Base-by-base conservation (phyloP, 1,284 basidiomycete species). In the Trichosporon sp. region DNA sequence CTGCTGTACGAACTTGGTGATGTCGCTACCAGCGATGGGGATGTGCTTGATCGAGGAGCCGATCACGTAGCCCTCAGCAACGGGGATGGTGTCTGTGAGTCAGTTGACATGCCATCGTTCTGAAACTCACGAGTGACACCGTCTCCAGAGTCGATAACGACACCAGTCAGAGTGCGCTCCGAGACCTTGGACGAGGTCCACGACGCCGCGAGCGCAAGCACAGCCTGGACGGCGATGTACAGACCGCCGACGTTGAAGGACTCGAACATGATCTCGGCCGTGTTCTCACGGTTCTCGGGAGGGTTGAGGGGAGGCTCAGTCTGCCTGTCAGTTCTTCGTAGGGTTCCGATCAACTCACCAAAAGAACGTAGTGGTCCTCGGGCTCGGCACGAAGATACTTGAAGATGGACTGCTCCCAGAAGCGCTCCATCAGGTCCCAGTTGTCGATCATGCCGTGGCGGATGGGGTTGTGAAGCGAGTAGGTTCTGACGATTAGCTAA, bases 351-450 rank as follows among this genome's bases (percentile, higher is more conserved):
- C 31, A 14, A 88, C 92, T 82, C 78, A 98, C 96, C 79, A 99
- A 87, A 74, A 99, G 89, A 83, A 98, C 98, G 85, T 98, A 94
- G 85, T 99, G 97, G 85, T 99, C 97, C 85, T 99, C 97, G 12
- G 97, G 97, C 85, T 99, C 97, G 12, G 96, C 96, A 72, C 96
- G 89, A 73, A 99, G 88, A 86, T 99, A 99, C 86, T 99, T 99
- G 90, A 99, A 99, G 88, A 99, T 99, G 77, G 92, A 94, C 87
- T 99, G 96, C 85, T 98, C 96, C 97, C 96, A 99, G 85, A 96
- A 99, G 10, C 97, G 88, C 84, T 99, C 97, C 97, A 99, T 99
- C 79, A 97, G 90, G 85, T 99, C 97, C 97, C 97, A 99, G 82
- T 99, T 98, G 77, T 99, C 97, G 80, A 99, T 98, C 90, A 94